A percentile compares a stretch with the other conserved stretches of the same genome.
These are phyloP conservation scores for Eucalyptus cloeziana DNA, from an alignment of 345 rosid species.

Conservation along the genomic window DNA sequence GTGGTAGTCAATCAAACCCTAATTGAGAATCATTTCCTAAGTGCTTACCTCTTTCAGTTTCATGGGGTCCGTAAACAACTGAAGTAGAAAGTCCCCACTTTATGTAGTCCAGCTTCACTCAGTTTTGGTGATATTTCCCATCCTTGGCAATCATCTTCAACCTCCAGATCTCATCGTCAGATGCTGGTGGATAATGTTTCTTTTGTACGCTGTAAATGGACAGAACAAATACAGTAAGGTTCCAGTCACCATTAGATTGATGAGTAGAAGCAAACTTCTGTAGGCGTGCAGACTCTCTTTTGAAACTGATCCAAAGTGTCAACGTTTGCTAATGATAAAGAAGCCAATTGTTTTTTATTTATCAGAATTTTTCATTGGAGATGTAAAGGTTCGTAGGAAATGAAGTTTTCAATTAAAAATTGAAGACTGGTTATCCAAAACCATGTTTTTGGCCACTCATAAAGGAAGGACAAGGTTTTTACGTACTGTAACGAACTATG, in stretches of 20 bases:
- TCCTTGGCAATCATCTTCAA: slow-evolving; percentile 81
- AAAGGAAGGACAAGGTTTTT: too few relatives aligned
- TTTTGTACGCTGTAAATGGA: slow-evolving; percentile 37
- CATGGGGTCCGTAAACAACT: slow-evolving; percentile 33
- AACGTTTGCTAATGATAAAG: not conserved
- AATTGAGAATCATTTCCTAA: not conserved
- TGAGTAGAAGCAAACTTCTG: not conserved
- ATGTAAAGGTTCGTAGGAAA: too few relatives aligned
- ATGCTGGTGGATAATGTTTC: slow-evolving; percentile 76
- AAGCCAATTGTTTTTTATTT: not conserved
- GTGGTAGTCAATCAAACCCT: not conserved
- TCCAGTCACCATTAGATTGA: not conserved
- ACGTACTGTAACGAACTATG: too few relatives aligned
- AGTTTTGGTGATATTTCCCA: slow-evolving; percentile 66
- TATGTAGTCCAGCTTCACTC: slow-evolving; percentile 43
- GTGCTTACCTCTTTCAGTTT: not conserved
- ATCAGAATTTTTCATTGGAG: fast-evolving
- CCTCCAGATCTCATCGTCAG: slow-evolving; percentile 85
- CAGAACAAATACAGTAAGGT: slow-evolving; percentile 4
- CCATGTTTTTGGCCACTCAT: not conserved
- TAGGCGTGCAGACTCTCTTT: not conserved
- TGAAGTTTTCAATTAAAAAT: not conserved
- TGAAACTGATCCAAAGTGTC: too few relatives aligned
- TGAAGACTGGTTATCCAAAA: not conserved
- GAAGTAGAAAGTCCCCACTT: slow-evolving; percentile 61